phyloP scores from a whole-genome alignment of 345 rosid species.

The Theobroma cacao region DNA sequence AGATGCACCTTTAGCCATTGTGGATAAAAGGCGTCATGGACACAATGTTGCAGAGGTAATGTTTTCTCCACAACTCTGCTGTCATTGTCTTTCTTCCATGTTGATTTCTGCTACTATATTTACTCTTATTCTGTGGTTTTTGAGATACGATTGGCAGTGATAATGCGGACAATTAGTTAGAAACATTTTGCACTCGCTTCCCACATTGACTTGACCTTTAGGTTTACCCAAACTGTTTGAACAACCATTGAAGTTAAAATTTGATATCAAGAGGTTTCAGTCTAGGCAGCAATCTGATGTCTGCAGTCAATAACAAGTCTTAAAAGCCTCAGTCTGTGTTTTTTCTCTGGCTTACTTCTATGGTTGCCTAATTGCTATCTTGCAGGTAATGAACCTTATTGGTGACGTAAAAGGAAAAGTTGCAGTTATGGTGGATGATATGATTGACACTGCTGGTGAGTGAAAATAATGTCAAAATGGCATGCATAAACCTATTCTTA shows the following conservation, averaged over 20 bases:
- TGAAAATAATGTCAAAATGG: not conserved
- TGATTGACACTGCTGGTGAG: constrained; percentile 99
- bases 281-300: not conserved
- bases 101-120: not conserved
- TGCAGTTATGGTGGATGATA: constrained; percentile 99
- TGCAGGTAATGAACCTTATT: constrained; percentile 93
- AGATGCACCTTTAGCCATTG: constrained; percentile 96
- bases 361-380: not conserved
- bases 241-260: not conserved
- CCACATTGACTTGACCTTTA: not conserved
- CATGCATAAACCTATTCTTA: not conserved
- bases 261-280: not conserved
- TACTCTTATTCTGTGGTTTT: not conserved
- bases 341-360: not conserved
- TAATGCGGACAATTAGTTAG: not conserved
- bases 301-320: not conserved
- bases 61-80: constrained; percentile 11
- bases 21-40: constrained; percentile 95
- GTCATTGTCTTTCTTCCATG: not conserved
- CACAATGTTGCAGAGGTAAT: constrained; percentile 98
- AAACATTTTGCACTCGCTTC: not conserved
- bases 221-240: not conserved
- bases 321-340: not conserved
- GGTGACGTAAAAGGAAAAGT: constrained; percentile 98
- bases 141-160: not conserved